Evolutionary conservation across 1,139 yeast species (phyloP).

Genomic region (Komagataea norvegica): DNA sequence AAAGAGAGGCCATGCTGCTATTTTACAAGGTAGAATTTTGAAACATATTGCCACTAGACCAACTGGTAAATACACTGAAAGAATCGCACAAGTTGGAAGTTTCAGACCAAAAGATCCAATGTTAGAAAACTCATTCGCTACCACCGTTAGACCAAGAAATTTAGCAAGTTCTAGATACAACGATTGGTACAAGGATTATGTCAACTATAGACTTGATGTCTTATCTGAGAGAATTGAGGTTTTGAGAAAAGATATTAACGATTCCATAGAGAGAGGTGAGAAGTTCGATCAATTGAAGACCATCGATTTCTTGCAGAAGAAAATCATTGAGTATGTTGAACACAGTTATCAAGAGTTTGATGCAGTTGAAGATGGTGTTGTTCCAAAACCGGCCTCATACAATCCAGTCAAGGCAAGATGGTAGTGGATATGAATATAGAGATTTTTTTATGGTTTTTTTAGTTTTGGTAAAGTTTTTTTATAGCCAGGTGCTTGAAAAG

Average conservation of each 20-base stretch:
- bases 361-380: conserved; percentile 32
- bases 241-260: conserved; percentile 28
- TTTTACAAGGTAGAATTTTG: conserved; percentile 51
- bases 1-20: conserved; percentile 47
- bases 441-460: no score
- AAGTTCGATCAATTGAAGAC: conserved; percentile 39
- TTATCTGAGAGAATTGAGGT: conserved; percentile 35
- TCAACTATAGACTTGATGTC: conserved; percentile 40
- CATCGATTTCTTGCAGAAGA: conserved; percentile 34
- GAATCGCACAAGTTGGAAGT: conserved; percentile 48
- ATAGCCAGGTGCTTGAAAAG: no score
- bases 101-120: conserved; percentile 40
- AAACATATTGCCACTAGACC: conserved; percentile 57
- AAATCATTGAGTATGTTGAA: conserved; percentile 35
- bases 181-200: conserved; percentile 41
- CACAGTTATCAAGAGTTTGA: conserved; percentile 47
- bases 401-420: conserved; percentile 9
- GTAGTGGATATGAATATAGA: no score
- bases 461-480: no score
- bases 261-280: conserved; percentile 24
- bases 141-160: conserved; percentile 37
- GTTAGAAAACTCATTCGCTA: conserved; percentile 37
- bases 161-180: conserved; percentile 33
- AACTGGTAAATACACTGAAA: conserved; percentile 41
- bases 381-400: conserved; percentile 19